Percentiles rank a stretch among this genome's conserved stretches.
These are phyloP conservation scores for Verticillium alfalfae DNA, from an alignment of 2,329 filamentous ascomycete species.

Conservation along the genomic window DNA sequence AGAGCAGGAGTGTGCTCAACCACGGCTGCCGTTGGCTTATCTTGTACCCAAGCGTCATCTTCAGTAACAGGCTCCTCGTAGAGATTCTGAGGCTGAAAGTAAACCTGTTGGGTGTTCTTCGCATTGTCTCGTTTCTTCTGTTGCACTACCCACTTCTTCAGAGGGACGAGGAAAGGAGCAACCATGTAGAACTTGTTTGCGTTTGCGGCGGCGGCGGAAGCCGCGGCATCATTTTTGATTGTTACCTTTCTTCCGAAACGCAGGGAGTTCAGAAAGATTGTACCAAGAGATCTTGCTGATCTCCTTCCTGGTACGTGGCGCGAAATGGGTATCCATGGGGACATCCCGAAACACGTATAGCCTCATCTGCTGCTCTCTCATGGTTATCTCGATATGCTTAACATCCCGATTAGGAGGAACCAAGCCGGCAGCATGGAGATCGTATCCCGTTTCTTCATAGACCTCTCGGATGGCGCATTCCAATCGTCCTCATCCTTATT, in stretches of 20 bases:
- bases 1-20: conserved; percentile 28
- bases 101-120: conserved; percentile 31
- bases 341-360: conserved; percentile 90
- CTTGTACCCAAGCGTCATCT: conserved; percentile 47
- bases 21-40: conserved; percentile 22
- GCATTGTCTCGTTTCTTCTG: conserved; percentile 69
- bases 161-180: conserved; percentile 76
- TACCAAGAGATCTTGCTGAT: conserved; percentile 98
- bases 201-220: conserved; percentile 50
- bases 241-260: conserved; percentile 63
- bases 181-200: conserved; percentile 98
- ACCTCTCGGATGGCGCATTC: conserved; percentile 93
- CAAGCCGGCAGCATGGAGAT: conserved; percentile 70
- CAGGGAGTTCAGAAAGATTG: conserved; percentile 80
- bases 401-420: conserved; percentile 66
- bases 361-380: conserved; percentile 88
- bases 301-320: conserved; percentile 89
- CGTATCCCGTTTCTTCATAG: conserved; percentile 91
- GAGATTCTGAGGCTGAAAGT: conserved; percentile 36
- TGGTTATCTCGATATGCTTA: conserved; percentile 82
- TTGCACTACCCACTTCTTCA: conserved; percentile 87
- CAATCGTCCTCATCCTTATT: conserved; percentile 94
- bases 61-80: conserved; percentile 55
- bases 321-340: conserved; percentile 80
- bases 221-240: conserved; percentile 42